Conservation (phyloP, 1,284 basidiomycete species). For the Boletus semigastroideus region DNA sequence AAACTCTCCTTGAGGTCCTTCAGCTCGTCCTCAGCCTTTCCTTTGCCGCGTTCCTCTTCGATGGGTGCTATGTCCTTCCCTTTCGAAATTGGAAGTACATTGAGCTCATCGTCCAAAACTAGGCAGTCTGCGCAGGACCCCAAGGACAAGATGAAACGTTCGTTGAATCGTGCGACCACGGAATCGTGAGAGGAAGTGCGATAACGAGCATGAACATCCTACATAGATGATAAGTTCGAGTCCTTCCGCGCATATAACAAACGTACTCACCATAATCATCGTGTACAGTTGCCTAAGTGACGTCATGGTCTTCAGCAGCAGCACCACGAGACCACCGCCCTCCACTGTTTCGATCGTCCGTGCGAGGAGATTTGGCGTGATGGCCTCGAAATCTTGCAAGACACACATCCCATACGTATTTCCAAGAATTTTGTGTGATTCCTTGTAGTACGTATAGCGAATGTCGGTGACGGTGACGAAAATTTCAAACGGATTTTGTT, state of each 20-base stretch:
- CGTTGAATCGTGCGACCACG: constrained; percentile 95
- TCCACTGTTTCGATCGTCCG: constrained; percentile 98
- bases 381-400: constrained; percentile 97
- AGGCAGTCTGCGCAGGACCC: constrained; percentile 91
- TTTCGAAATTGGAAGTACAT: constrained; percentile 95
- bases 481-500: constrained; percentile 97
- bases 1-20: constrained; percentile 81
- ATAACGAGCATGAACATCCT: constrained; percentile 95
- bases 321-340: constrained; percentile 91
- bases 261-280: constrained; percentile 84
- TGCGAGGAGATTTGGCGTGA: constrained; percentile 96
- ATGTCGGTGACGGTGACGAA: constrained; percentile 99
- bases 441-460: constrained; percentile 96
- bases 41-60: constrained; percentile 50
- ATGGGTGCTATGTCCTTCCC: constrained; percentile 88
- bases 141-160: constrained; percentile 94
- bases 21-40: constrained; percentile 66
- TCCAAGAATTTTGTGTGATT: constrained; percentile 94
- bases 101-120: constrained; percentile 96
- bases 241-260: background rate
- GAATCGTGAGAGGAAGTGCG: constrained; percentile 89
- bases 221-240: constrained; percentile 4
- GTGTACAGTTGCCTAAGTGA: constrained; percentile 92
- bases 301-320: constrained; percentile 94
- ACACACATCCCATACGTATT: constrained; percentile 98